Conservation (phyloP, 2,329 filamentous ascomycete genomes). For the Orbilia brochopaga region DNA sequence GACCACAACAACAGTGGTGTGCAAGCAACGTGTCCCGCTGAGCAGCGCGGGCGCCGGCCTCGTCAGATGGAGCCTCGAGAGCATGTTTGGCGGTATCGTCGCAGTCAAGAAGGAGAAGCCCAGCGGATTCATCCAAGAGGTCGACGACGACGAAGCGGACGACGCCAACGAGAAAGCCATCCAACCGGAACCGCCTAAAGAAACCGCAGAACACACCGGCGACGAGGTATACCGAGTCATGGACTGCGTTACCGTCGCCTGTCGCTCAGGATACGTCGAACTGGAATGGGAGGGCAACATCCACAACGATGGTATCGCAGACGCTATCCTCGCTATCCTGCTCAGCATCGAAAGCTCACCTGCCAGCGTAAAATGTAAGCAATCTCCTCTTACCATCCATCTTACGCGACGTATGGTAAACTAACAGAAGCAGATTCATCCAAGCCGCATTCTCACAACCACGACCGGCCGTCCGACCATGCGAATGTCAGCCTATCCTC, state of each 20-base stretch:
- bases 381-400: constrained; percentile 24
- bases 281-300: constrained; percentile 98
- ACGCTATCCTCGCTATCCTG: constrained; percentile 91
- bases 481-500: constrained; percentile 74
- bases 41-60: constrained; percentile 88
- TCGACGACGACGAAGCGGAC: constrained; percentile 60
- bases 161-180: constrained; percentile 57
- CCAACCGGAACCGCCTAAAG: constrained; percentile 53
- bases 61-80: constrained; percentile 90
- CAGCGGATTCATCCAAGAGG: constrained; percentile 50
- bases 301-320: constrained; percentile 96
- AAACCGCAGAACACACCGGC: constrained; percentile 57
- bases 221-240: constrained; percentile 72
- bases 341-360: constrained; percentile 92
- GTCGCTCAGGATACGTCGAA: constrained; percentile 80
- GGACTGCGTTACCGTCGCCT: constrained; percentile 85
- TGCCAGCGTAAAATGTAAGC: constrained; percentile 86
- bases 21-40: constrained; percentile 86
- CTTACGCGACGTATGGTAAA: too few species aligned
- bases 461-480: constrained; percentile 71
- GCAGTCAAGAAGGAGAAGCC: constrained; percentile 53
- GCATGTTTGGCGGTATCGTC: constrained; percentile 88
- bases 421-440: constrained; percentile 56
- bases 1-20: constrained; percentile 90
- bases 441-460: constrained; percentile 64